Evolutionary conservation across 257 asterid genomes (phyloP).

Genomic region (Datura wrightii): DNA sequence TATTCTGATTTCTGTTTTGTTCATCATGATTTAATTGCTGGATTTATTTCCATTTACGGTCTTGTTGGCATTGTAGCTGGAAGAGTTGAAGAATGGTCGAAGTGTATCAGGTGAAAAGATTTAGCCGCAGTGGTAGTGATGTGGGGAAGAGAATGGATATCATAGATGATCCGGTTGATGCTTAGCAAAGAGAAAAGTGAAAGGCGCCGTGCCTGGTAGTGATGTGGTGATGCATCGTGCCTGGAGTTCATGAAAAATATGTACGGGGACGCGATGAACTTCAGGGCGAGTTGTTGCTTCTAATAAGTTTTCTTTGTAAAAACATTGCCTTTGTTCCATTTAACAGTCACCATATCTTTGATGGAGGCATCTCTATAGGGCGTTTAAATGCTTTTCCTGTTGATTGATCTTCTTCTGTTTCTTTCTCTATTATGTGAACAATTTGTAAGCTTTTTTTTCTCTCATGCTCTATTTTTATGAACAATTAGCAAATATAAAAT

Average conservation of each 20-base stretch:
- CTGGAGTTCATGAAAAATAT: slow-evolving; percentile 91
- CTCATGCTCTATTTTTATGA: not conserved
- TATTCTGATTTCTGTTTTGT: not conserved
- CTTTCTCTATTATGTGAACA: slow-evolving; percentile 4
- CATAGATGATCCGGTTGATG: slow-evolving; percentile 63
- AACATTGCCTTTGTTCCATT: not conserved
- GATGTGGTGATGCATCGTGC: slow-evolving; percentile 73
- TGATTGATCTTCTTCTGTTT: not conserved
- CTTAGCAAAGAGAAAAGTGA: slow-evolving; percentile 75
- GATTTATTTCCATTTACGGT: not conserved
- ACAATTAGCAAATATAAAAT: not conserved
- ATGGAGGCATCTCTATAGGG: not conserved
- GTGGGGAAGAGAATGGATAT: slow-evolving; percentile 41
- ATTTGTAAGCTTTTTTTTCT: not conserved
- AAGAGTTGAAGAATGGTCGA: slow-evolving; percentile 57
- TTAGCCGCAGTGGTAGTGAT: slow-evolving; percentile 34
- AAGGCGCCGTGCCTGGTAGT: slow-evolving; percentile 71
- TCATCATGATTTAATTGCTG: not conserved
- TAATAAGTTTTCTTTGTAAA: not conserved
- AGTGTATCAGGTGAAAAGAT: slow-evolving; percentile 44
- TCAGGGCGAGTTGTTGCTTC: slow-evolving; percentile 57
- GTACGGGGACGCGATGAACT: slow-evolving; percentile 99
- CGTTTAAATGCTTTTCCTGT: not conserved
- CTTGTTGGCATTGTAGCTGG: slow-evolving; percentile 58
- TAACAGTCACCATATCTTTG: not conserved